A percentile compares a stretch with the other conserved stretches of the same genome.
Conservation (phyloP, 768 basidiomycete species). For the Xerocomus brunneocitrinus region DNA sequence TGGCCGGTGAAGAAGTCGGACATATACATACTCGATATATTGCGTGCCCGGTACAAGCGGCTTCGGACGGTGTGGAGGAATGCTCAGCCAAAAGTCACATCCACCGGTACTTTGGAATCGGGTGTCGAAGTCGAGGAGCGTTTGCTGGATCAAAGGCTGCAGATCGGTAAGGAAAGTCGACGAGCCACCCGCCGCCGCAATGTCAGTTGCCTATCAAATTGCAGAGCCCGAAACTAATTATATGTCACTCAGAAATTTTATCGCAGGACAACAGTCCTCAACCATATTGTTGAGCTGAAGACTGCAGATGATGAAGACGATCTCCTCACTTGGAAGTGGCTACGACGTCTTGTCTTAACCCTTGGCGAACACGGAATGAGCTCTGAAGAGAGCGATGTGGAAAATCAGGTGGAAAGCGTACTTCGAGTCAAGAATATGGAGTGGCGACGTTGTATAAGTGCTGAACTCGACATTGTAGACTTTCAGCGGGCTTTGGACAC, state of each 20-base stretch:
- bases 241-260: neutral
- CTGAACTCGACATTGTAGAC: conserved; percentile 6
- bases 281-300: neutral
- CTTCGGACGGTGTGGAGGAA: no score
- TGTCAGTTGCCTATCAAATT: no score
- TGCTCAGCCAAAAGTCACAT: no score
- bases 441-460: neutral
- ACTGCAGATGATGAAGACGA: neutral
- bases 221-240: no score
- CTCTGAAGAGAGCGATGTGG: conserved; percentile 8
- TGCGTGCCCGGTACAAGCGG: no score
- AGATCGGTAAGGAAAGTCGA: no score
- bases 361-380: conserved; percentile 13
- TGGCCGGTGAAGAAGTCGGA: no score
- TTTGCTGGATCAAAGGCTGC: no score
- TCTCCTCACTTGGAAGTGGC: conserved; percentile 3
- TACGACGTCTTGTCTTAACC: neutral
- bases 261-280: neutral
- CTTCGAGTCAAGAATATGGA: conserved; percentile 7
- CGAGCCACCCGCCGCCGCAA: no score
- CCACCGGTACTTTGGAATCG: no score
- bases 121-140: no score
- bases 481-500: neutral
- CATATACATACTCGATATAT: no score
- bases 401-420: conserved; percentile 3